Percentiles rank a stretch among this genome's conserved stretches.
phyloP scores from a whole-genome alignment of 2,329 filamentous ascomycete species.

The Fusarium sacchari region DNA sequence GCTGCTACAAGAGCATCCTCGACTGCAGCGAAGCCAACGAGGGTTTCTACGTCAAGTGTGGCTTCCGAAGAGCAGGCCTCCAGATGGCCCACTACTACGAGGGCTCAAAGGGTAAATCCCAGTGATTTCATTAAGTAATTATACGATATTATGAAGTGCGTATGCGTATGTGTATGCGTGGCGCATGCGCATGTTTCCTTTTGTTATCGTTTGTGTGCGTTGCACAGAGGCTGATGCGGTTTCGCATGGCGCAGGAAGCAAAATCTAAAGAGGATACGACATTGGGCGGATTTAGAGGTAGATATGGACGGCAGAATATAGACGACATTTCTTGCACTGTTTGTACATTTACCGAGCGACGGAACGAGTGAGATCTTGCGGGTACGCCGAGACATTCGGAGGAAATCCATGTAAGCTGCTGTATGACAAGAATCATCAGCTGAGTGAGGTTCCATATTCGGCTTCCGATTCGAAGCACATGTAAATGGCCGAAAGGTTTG shows the following conservation, averaged over 20 bases:
- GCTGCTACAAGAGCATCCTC: conserved; percentile 97
- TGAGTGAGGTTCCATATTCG: conserved; percentile 15
- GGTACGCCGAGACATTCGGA: neutral
- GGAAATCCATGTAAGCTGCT: neutral
- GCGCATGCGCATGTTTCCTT: conserved; percentile 4
- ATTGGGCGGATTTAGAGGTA: conserved; percentile 31
- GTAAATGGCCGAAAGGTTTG: neutral
- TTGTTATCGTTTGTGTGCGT: conserved; percentile 20
- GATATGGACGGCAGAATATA: conserved; percentile 31
- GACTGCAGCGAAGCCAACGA: conserved; percentile 97
- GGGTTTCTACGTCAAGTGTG: conserved; percentile 98
- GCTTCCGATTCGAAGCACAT: conserved; percentile 12
- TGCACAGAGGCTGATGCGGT: conserved; percentile 39
- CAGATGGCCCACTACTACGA: conserved; percentile 99
- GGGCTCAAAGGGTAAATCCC: conserved; percentile 58
- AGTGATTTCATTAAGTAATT: conserved; percentile 36
- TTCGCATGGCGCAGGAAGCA: conserved; percentile 44
- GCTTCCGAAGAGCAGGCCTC: conserved; percentile 88
- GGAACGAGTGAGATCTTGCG: neutral
- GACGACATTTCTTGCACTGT: conserved; percentile 3
- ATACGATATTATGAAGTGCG: neutral
- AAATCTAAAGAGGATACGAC: conserved; percentile 39
- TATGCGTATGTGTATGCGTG: neutral
- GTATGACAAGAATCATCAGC: conserved; percentile 22
- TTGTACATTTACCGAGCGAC: neutral